Base-by-base conservation (phyloP, 768 basidiomycete genomes). In the Jaapia argillacea region DNA sequence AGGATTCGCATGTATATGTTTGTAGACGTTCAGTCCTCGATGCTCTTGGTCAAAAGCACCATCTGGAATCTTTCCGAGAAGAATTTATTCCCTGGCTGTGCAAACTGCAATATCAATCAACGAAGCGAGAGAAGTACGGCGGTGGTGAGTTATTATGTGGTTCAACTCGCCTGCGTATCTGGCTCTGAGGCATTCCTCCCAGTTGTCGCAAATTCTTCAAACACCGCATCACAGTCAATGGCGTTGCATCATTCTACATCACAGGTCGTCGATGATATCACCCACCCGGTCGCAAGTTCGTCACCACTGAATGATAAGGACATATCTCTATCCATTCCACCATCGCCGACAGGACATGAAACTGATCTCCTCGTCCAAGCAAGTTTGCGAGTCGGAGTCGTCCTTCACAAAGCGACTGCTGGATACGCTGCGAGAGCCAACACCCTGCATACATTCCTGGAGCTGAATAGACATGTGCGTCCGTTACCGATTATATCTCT, bases 1-100 rank as follows among this genome's bases (percentile, higher is more conserved):
- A 80, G 49, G 92, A 96, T 54, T 87, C 92, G 1, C 92, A 96
- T 59, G 85, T 94, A 24, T 96, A 94, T 53, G 79, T 94, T 25
- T 91, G 90, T 65, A 75, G 77, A 49, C 74, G 76, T 46, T 71
- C 76, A 14, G 68, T 94, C 5, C 66, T 96, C 21, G 81, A 88
- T 45, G 69, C 78, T 10, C 65, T 92, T 22, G 71, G 75, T 7
- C 72, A 77, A 47, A 87, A 86, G 53, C 64, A 63, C 4, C 72
- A 79, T 51, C 70, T 92, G 33, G 81, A 88, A 41, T 94, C 91
- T 13, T 70, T 97, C 41, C 73, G 85, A 41, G 85, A 93, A 58
- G 90, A 96, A 47, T 87, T 96, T 54, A 58, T 97, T 7, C 93
- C 93, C 0, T 96, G 91, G 88, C 57, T 96, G 44, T 85, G 89